Evolutionary conservation across 1,284 basidiomycete genomes (phyloP), one percentile per base, ranked within the genome.

Genomic region (Tylopilus orsonianus): DNA sequence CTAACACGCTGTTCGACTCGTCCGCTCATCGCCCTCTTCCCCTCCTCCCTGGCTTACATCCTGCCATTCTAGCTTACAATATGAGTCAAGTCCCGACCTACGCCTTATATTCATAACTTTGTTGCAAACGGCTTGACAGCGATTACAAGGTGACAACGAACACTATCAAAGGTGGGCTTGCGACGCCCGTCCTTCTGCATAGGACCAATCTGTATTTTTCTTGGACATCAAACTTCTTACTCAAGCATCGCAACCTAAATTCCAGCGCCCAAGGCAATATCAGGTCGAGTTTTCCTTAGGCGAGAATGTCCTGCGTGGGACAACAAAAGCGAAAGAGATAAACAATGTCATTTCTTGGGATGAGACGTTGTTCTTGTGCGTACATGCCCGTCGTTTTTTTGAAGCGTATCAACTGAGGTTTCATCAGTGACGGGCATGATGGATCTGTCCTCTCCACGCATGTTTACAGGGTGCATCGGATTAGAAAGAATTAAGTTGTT

Each of bases 181-280:
- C n/a, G n/a, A n/a, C n/a, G n/a, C n/a, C n/a, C n/a, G n/a, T n/a
- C n/a, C n/a, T n/a, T n/a, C n/a, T n/a, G n/a, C n/a, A n/a, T n/a
- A n/a, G n/a, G n/a, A n/a, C n/a, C n/a, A n/a, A n/a, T n/a, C n/a
- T n/a, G n/a, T n/a, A n/a, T n/a, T n/a, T n/a, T n/a, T n/a, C n/a
- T 7, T 27, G 45, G 38, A 45, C n/a, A 35, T 49, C 16, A 12
- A 49, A 27, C 36, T 39, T 40, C 30, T 4, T 10, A 34, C 23
- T 34, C 41, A 8, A 34, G 16, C 30, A n/a, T n/a, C n/a, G 1
- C 23, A 4, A 14, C 41, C 29, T 2, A 34, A 33, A 5, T n/a
- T 24, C 16, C 20, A 20, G 8, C n/a, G 16, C 12, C 2, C 30
- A 3, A 32, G 22, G 41, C 30, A 18, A 16, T 42, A 10, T 4